A percentile compares a stretch with the other conserved stretches of the same genome.
Conservation (phyloP, 371 early-diverging fungal species). For the Syncephalis plumigaleata region DNA sequence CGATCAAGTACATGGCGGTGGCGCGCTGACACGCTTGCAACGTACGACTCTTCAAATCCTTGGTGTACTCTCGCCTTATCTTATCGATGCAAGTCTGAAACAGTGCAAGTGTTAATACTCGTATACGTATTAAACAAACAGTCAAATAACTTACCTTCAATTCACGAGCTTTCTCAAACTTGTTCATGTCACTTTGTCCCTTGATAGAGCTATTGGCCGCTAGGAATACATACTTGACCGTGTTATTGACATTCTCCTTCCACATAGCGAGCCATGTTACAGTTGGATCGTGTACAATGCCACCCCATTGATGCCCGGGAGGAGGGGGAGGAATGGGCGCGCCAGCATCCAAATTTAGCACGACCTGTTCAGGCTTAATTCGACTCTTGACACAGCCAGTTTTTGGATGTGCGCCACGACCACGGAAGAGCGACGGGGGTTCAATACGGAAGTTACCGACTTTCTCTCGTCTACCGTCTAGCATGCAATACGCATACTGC, state of each 20-base stretch:
- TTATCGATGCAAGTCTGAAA: conserved; percentile 37
- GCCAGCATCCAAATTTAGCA: conserved; percentile 71
- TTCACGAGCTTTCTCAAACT: conserved; percentile 89
- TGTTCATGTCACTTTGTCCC: conserved; percentile 86
- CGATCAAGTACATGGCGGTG: conserved; percentile 91
- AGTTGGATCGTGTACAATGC: conserved; percentile 72
- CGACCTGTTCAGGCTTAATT: conserved; percentile 82
- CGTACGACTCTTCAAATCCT: conserved; percentile 53
- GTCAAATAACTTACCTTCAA: conserved; percentile 37
- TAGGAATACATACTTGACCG: conserved; percentile 85
- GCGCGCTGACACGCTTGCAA: conserved; percentile 80
- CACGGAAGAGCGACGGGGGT: conserved; percentile 93
- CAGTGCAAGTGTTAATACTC: neutral
- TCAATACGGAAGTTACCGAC: conserved; percentile 94
- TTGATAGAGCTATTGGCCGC: conserved; percentile 86
- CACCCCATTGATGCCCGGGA: conserved; percentile 77
- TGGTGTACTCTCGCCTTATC: conserved; percentile 63
- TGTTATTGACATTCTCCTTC: conserved; percentile 90
- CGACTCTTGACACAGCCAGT: conserved; percentile 81
- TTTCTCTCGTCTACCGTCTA: conserved; percentile 90
- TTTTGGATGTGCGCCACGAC: conserved; percentile 92
- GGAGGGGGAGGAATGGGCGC: conserved; percentile 74
- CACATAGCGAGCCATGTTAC: conserved; percentile 96
- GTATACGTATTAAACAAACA: neutral
- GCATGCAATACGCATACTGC: conserved; percentile 45